These are phyloP conservation scores for Sporormia fimetaria DNA, from an alignment of 495 filamentous ascomycete species.

Conservation along the genomic window DNA sequence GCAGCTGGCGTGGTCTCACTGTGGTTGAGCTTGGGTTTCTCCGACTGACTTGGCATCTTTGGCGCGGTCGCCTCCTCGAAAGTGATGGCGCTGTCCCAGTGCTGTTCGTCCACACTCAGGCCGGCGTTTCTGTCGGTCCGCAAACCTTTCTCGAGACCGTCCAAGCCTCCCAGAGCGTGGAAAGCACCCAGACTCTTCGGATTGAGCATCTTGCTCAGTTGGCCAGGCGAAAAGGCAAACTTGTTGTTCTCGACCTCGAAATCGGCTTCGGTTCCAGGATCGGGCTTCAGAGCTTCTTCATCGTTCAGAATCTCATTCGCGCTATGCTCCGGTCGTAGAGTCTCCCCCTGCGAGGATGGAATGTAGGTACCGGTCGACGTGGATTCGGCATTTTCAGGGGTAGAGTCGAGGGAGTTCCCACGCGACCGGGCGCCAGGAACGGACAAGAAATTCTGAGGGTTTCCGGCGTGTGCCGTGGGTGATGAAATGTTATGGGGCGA, in stretches of 20 bases:
- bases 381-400: constrained; percentile 39
- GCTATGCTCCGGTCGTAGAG: constrained; percentile 20
- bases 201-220: constrained; percentile 65
- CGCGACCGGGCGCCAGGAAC: constrained; percentile 52
- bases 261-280: constrained; percentile 58
- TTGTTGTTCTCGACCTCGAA: constrained; percentile 65
- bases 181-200: constrained; percentile 73
- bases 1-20: constrained; percentile 27
- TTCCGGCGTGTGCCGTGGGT: constrained; percentile 40
- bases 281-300: constrained; percentile 53
- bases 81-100: constrained; percentile 49
- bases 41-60: background rate
- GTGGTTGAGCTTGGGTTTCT: constrained; percentile 8
- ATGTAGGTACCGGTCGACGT: constrained; percentile 38
- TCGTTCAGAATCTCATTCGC: constrained; percentile 33
- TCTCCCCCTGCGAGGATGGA: constrained; percentile 34
- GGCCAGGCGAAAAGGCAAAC: constrained; percentile 74
- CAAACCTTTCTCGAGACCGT: constrained; percentile 65
- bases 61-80: constrained; percentile 53
- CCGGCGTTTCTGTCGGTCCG: constrained; percentile 56
- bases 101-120: constrained; percentile 62
- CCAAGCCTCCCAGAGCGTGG: constrained; percentile 64
- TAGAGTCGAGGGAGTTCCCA: constrained; percentile 53
- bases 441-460: constrained; percentile 49
- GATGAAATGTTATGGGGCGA: constrained; percentile 85